A percentile compares a stretch with the other conserved stretches of the same genome.
These are phyloP conservation scores for Verticillium zaregamsianum DNA, from an alignment of 2,329 filamentous ascomycete species.

Conservation along the genomic window DNA sequence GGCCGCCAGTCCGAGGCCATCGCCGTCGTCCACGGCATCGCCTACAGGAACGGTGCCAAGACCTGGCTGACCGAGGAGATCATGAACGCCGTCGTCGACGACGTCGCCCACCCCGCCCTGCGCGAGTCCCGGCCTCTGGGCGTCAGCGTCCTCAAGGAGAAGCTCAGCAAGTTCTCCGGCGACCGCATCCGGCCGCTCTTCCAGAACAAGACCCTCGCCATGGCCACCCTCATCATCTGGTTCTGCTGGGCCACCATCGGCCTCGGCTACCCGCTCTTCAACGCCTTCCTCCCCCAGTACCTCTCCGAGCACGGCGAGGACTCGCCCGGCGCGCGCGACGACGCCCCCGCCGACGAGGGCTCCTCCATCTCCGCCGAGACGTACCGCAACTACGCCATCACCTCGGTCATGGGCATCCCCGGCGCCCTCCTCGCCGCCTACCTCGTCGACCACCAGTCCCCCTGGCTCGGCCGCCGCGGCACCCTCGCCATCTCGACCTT, in stretches of 20 bases:
- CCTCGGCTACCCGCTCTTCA: conserved; percentile 85
- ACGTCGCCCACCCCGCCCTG: neutral
- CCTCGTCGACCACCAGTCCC: conserved; percentile 61
- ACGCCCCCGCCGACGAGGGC: conserved; percentile 21
- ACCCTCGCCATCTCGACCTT: conserved; percentile 67
- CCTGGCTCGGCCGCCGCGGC: conserved; percentile 64
- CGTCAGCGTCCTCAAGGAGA: conserved; percentile 46
- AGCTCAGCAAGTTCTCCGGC: conserved; percentile 62
- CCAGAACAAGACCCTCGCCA: conserved; percentile 44
- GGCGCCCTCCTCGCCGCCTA: conserved; percentile 72
- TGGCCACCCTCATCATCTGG: conserved; percentile 59
- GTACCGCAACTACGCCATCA: conserved; percentile 82
- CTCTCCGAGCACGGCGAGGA: conserved; percentile 43
- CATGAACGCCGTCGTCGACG: conserved; percentile 47
- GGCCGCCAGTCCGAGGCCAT: conserved; percentile 76
- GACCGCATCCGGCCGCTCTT: conserved; percentile 66
- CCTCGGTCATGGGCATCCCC: conserved; percentile 70
- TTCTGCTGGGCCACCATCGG: conserved; percentile 80
- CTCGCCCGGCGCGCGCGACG: conserved; percentile 14
- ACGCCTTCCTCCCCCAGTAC: conserved; percentile 86
- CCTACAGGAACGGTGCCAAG: conserved; percentile 63
- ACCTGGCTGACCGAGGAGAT: conserved; percentile 76
- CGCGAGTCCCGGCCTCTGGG: conserved; percentile 11
- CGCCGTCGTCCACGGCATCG: conserved; percentile 73
- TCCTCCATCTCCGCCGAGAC: conserved; percentile 40